Base-by-base conservation (phyloP, 345 rosid genomes). In the Lepidium africanum region DNA sequence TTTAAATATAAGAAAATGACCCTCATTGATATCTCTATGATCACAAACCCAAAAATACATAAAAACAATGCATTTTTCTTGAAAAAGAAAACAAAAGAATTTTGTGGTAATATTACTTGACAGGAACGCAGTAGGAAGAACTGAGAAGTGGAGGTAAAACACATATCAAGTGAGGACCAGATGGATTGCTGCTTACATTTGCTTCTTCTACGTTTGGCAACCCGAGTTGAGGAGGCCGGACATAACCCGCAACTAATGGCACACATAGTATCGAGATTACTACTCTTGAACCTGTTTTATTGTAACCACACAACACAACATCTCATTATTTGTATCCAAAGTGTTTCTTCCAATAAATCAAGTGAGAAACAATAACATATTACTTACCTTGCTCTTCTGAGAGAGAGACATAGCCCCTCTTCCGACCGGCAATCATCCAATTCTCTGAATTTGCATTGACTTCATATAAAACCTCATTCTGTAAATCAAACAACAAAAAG, bases 341-440 rank as follows among this genome's bases (percentile, higher is more conserved):
- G 39, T 52, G 35, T 41, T 27, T 36, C 2, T 49, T 37, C 21
- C 15, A 49, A 41, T 25, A 60, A 54, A 54, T 37, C 17, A 62
- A 56, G 21, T 15, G 3, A 37, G 38, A 14, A 30, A 62, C 58
- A 59, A 51, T 51, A 56, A 70, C 42, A 10, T 0, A 63, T 27
- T 32, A 42, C 54, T 41, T 63, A 91, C 96, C 97, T 91, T 84
- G 88, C 60, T 86, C 72, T 15, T 75, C 76, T 10, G 91, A 82
- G 21, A 94, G 90, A 42, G 86, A 82, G 65, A 86, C 81, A 60
- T 87, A 81, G 49, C 99, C 99, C 71, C 95, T 85, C 78, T 91
- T 94, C 80, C 97, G 83, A 56, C 99, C 99, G 37, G 99, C 96
- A 65, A 91, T 86, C 99, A 94, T 94, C 99, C 99, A 94, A 67